Evolutionary conservation across 306 rosid genomes (phyloP).

Genomic region (Prunus mume): DNA sequence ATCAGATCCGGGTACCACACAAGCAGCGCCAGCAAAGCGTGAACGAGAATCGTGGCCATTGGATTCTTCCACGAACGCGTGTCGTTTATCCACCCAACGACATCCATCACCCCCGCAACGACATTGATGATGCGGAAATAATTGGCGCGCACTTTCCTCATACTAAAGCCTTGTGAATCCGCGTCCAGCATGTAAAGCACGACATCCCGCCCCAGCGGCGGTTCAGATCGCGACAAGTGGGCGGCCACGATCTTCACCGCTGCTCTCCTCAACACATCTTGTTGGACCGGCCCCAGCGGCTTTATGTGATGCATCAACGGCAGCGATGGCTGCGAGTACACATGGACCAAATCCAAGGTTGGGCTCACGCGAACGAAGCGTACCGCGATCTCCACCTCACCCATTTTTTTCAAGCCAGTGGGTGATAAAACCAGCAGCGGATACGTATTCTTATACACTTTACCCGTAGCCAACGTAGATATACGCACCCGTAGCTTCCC

Average conservation of each 20-base stretch:
- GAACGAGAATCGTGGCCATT: slow-evolving; percentile 65
- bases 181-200: slow-evolving; percentile 71
- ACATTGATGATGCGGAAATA: slow-evolving; percentile 67
- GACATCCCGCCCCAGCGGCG: slow-evolving; percentile 61
- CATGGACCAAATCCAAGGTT: slow-evolving; percentile 64
- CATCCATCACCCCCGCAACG: slow-evolving; percentile 46
- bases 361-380: slow-evolving; percentile 51
- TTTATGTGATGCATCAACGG: slow-evolving; percentile 85
- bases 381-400: slow-evolving; percentile 75
- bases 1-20: slow-evolving; percentile 93
- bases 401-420: slow-evolving; percentile 63
- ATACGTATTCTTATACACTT: slow-evolving; percentile 53
- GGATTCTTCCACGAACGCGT: slow-evolving; percentile 86
- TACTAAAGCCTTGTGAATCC: slow-evolving; percentile 68
- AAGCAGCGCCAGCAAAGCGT: slow-evolving; percentile 57
- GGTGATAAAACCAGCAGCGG: slow-evolving; percentile 54
- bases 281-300: slow-evolving; percentile 70
- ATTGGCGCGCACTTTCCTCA: slow-evolving; percentile 74
- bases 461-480: slow-evolving; percentile 63
- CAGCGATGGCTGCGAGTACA: slow-evolving; percentile 62
- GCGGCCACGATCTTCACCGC: slow-evolving; percentile 61
- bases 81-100: slow-evolving; percentile 63
- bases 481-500: slow-evolving; percentile 71
- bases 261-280: slow-evolving; percentile 55
- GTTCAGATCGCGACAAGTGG: slow-evolving; percentile 71